These are phyloP conservation scores for Solanum corneliomulleri DNA, from an alignment of 257 asterid genomes.

Conservation along the genomic window DNA sequence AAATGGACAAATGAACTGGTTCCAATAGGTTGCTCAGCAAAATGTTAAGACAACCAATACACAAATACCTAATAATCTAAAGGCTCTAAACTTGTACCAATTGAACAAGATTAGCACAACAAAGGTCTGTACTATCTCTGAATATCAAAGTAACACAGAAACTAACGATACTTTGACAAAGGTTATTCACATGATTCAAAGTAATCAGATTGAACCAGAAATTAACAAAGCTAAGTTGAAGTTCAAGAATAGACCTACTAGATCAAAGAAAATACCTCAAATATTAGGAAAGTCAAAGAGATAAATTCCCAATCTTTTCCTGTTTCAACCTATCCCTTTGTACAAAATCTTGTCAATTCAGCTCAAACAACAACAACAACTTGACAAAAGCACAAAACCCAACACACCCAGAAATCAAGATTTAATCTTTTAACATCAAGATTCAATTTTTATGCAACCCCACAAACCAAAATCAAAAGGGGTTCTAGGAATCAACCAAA, in stretches of 20 bases:
- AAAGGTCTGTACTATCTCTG: neutral
- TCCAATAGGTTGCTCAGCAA: neutral
- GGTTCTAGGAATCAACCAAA: neutral
- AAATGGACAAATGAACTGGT: neutral
- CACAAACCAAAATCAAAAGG: neutral
- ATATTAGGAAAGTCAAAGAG: neutral
- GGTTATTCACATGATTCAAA: neutral
- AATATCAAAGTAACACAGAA: neutral
- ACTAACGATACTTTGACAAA: neutral
- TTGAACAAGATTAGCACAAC: neutral
- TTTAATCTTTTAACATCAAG: neutral
- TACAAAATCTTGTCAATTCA: neutral
- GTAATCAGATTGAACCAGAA: neutral
- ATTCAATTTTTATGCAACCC: conserved; percentile 1
- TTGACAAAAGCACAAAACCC: neutral
- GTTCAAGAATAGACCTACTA: neutral
- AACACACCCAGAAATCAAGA: neutral
- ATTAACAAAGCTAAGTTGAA: neutral
- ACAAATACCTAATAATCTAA: neutral
- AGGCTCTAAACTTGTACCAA: neutral
- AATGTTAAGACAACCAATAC: neutral
- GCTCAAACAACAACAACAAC: neutral
- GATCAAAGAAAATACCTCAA: neutral
- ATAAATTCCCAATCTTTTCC: neutral
- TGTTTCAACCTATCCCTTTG: neutral